phyloP scores from a whole-genome alignment of 306 rosid genomes.

The Dalbergia cultrata region DNA sequence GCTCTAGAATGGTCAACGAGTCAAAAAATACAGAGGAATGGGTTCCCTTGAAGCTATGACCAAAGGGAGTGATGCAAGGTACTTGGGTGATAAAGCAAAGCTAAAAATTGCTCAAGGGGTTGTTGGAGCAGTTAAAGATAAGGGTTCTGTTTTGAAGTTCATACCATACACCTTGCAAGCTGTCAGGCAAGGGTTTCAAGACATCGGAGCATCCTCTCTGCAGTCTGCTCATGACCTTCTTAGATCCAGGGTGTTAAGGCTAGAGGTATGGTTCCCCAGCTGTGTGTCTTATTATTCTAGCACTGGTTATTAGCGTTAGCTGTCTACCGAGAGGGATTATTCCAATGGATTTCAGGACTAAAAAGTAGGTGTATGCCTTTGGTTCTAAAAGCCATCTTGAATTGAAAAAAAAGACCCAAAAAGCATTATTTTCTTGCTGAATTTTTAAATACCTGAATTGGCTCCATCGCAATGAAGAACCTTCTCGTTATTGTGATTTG shows the following conservation, averaged over 20 bases:
- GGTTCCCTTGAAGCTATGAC: constrained; percentile 99
- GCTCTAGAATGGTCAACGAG: constrained; percentile 75
- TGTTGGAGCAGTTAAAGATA: constrained; percentile 94
- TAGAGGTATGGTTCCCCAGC: constrained; percentile 73
- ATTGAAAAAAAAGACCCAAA: not conserved
- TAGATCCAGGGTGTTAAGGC: constrained; percentile 72
- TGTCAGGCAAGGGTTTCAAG: constrained; percentile 96
- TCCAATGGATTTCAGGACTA: not conserved
- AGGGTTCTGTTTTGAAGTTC: constrained; percentile 91
- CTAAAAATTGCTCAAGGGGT: constrained; percentile 97
- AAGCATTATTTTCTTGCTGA: not conserved
- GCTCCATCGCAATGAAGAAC: not conserved
- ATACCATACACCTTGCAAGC: constrained; percentile 97
- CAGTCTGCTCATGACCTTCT: constrained; percentile 92
- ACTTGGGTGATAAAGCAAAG: constrained; percentile 85
- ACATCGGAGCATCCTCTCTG: constrained; percentile 88
- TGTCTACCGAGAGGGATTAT: not conserved
- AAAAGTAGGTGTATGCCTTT: not conserved
- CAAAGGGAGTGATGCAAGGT: constrained; percentile 91
- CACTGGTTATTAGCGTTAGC: constrained; percentile 16
- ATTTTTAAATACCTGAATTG: not conserved
- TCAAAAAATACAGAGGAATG: constrained; percentile 93
- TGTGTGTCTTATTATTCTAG: constrained; percentile 4
- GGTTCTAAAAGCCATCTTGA: not conserved
- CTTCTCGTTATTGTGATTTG: not conserved